Evolutionary conservation across 2,329 filamentous ascomycete genomes (phyloP), one percentile per base, ranked within the genome.

Genomic region (Aspergillus ochraceus): DNA sequence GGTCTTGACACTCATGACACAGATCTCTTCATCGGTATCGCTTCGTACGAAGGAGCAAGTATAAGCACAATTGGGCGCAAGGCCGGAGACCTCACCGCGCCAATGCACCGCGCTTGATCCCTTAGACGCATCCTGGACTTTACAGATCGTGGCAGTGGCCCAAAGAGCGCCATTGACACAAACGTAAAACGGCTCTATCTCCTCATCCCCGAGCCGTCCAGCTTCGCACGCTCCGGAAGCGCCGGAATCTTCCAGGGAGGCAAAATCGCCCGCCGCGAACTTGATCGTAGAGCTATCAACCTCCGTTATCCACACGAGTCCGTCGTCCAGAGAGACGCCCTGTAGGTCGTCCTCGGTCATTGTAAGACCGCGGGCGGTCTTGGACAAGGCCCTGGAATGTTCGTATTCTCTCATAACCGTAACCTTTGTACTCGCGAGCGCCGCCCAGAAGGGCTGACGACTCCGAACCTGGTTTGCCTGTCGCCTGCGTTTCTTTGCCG

Each of bases 391-490:
- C 66, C 84, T 80, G 77, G 90, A 94, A 73, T 96, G 86, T 77
- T 92, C 90, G 68, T 91, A 91, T 77, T 92, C 93, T 79, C 96
- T 95, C 72, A 96, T 88, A 78, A 97, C 92, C 69, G 95, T 94
- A 74, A 97, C 93, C 83, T 97, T 97, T 72, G 93, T 97, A 79
- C 92, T 97, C 54, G 93, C 93, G 68, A 97, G 85, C 52, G 93
- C 93, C 64, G 93, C 92, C 93, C 93, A 97, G 65, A 97, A 86
- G 52, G 93, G 93, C 78, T 97, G 93, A 72, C 92, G 88, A 74
- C 92, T 91, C 75, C 93, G 85, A 66, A 96, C 92, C 76, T 95
- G 91, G 60, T 92, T 92, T 72, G 91, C 94, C 78, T 96, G 92
- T 79, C 95, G 94, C 78, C 90, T 87, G 79, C 91, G 90, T 80